Base-by-base conservation (phyloP, 2,329 filamentous ascomycete genomes). In the Aspergillus quadricinctus region DNA sequence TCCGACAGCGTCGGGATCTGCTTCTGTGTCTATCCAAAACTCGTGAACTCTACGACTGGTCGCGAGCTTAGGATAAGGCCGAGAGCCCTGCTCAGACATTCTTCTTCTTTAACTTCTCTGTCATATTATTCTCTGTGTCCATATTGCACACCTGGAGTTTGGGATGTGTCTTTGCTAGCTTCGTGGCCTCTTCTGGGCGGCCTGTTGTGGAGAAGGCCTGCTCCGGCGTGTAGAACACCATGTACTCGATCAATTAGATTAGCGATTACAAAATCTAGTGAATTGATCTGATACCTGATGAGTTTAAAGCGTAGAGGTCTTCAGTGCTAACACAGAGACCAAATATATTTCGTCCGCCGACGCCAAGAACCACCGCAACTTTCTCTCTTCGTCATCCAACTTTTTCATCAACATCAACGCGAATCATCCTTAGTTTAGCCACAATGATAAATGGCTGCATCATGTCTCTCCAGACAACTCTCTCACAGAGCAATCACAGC, bases 1-100 rank as follows among this genome's bases (percentile, higher is more conserved):
- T 2, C 57, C 63, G 60, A 57, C 68, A 7, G 69, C 69, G 25
- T 70, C 69, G 1, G 64, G 64, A 1, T 72, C 70, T 14, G 63
- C 63, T 14, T 49, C 64, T n/a, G 57, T 49, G 11, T 65, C 64
- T 27, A 58, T 63, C 25, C 54, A 50, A 31, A 64, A 64, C 31
- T 56, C 49, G 41, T 66, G 56, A 59, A 23, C 9, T 29, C 14
- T 43, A 37, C 54, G 27, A 48, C 23, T 50, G 51, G 6, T 52
- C 27, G 29, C n/a, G 9, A 27, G 40, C 43, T 48, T 52, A 55
- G 6, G 51, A 48, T 27, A 17, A 37, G 31, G 31, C 31, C 31
- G 31, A 35, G 31, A 35, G 31, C 31, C 31, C 11, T 35, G 31
- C 31, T 17, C 14, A 11, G 14, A 37, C 14, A 17, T 37, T 37